These are phyloP conservation scores for Lupinus albus DNA, from an alignment of 306 rosid genomes.

Conservation along the genomic window DNA sequence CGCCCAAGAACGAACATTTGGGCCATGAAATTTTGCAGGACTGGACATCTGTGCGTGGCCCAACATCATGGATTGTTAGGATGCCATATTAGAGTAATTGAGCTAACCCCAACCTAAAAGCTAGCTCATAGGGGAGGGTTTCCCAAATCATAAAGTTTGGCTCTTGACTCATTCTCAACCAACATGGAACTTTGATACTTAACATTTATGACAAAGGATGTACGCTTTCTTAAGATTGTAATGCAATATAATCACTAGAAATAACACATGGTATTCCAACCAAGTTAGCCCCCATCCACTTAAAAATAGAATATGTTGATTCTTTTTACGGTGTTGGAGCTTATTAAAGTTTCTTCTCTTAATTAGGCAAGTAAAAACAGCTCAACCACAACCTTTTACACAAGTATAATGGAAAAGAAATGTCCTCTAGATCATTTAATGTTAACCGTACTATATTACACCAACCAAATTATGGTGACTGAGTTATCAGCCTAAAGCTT, in stretches of 20 bases:
- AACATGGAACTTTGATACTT: too few relatives aligned
- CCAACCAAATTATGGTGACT: slow-evolving; percentile 36
- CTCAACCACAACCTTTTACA: slow-evolving; percentile 30
- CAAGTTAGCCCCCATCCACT: slow-evolving; percentile 34
- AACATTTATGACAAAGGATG: slow-evolving; percentile 14
- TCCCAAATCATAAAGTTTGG: too few relatives aligned
- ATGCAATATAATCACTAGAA: slow-evolving; percentile 29
- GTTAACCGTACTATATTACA: slow-evolving; percentile 28
- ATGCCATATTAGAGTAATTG: too few relatives aligned
- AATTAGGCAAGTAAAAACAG: slow-evolving; percentile 33
- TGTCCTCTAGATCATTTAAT: slow-evolving; percentile 29
- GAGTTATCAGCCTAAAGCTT: slow-evolving; percentile 44
- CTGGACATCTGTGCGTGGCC: too few relatives aligned
- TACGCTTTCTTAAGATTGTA: slow-evolving; percentile 34
- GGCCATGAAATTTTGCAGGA: too few relatives aligned
- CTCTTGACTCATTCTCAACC: too few relatives aligned
- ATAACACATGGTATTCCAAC: slow-evolving; percentile 23
- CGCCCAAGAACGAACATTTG: too few relatives aligned
- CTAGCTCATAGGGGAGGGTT: too few relatives aligned
- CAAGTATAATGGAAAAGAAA: slow-evolving; percentile 33
- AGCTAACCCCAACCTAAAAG: too few relatives aligned
- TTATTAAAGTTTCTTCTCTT: slow-evolving; percentile 31
- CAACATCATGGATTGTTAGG: too few relatives aligned
- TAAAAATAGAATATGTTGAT: slow-evolving; percentile 27
- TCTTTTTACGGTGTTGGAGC: slow-evolving; percentile 11